Evolutionary conservation across 2,329 filamentous ascomycete species (phyloP), one percentile per base, ranked within the genome.

Genomic region (Penicillium rolfsii): DNA sequence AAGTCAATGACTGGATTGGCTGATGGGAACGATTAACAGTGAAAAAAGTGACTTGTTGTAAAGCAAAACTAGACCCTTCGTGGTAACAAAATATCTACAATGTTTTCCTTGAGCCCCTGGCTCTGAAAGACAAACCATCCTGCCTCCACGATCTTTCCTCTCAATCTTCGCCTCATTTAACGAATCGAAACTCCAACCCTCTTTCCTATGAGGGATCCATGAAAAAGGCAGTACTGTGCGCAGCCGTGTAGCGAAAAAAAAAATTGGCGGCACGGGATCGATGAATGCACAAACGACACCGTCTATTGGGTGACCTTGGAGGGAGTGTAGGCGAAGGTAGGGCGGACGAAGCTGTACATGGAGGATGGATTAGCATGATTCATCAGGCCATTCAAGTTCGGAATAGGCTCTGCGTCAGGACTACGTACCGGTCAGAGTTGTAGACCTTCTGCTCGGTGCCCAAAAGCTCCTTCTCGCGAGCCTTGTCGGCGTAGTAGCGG

Each of bases 401-500:
- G 8, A 33, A 5, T 54, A 6, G 12, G 38, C 4, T 12, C 9
- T 30, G 26, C n/a, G 50, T 36, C 19, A 40, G 4, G 6, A 22
- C 35, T 45, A 77, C 90, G 67, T 82, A 97, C 91, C 91, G 85
- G 75, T 97, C 93, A 68, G 86, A 88, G 82, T 98, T 86, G 82
- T 97, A 99, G 53, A 96, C 85, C 81, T 89, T 91, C 56, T 86
- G 87, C 78, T 94, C 90, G 66, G 89, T 88, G 59, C 95, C 95
- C 70, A 98, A 75, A 67, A 99, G 81, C 80, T 93, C 89, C 85
- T 93, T 92, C 86, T 98, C 95, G 67, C 95, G 86, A 67, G 88
- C 89, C 85, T 92, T 88, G 79, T 96, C 91, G 60, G 95, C 95
- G 67, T 89, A 85, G 79, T 94, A 86, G 74, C 94, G 85, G 68